Evolutionary conservation across 225 moss, liverwort and hornwort species (phyloP).

Genomic region (Antitrichia curtipendula): DNA sequence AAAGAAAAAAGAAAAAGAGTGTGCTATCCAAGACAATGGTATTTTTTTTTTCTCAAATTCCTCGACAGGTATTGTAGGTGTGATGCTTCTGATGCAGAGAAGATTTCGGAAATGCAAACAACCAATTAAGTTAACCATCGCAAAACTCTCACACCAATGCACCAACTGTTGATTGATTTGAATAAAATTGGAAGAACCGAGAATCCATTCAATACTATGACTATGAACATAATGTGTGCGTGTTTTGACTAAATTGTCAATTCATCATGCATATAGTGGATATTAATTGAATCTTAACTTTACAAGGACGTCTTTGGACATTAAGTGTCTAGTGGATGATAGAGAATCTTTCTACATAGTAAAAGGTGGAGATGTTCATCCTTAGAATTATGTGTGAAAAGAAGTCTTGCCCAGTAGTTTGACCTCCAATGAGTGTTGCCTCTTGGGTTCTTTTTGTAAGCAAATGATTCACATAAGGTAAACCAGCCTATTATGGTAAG

Average conservation of each 20-base stretch:
- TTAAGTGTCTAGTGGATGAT: neutral
- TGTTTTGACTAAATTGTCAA: neutral
- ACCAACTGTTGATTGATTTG: neutral
- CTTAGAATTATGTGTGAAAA: too few relatives aligned
- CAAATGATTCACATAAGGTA: neutral
- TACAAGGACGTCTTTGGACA: fast-evolving
- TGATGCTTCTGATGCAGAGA: neutral
- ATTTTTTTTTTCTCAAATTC: neutral
- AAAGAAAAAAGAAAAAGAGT: too few relatives aligned
- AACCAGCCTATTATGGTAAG: too few relatives aligned
- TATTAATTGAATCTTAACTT: too few relatives aligned
- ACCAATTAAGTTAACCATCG: neutral
- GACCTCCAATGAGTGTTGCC: neutral
- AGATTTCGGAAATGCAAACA: too few relatives aligned
- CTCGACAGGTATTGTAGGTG: neutral
- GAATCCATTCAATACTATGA: neutral
- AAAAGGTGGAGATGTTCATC: too few relatives aligned
- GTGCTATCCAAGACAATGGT: neutral
- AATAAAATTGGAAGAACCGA: neutral
- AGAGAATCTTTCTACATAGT: neutral
- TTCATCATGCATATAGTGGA: neutral
- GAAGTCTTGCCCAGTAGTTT: neutral
- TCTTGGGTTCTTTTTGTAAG: too few relatives aligned
- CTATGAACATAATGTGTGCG: fast-evolving
- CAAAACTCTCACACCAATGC: neutral